These are phyloP conservation scores for Lipomyces sp. DNA, from an alignment of 805 yeast species.

Conservation along the genomic window DNA sequence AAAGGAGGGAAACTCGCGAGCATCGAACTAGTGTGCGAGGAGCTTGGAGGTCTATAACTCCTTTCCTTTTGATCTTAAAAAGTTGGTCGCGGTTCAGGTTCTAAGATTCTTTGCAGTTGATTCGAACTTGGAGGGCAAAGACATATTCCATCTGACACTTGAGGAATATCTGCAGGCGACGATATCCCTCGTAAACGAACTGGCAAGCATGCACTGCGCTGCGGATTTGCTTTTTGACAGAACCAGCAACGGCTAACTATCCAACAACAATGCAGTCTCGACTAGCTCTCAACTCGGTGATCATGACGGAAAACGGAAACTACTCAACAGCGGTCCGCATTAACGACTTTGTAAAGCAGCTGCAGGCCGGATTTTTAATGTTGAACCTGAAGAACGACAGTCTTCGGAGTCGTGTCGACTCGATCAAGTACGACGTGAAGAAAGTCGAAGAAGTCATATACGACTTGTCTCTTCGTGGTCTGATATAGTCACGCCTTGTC, in stretches of 20 bases:
- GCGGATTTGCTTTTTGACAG: too few relatives aligned
- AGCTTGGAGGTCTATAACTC: constrained; percentile 4
- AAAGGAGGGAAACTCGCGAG: neutral
- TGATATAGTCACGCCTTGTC: too few relatives aligned
- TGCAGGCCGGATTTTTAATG: constrained; percentile 33
- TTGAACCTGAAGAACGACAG: constrained; percentile 36
- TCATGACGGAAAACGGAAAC: constrained; percentile 19
- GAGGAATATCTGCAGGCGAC: constrained; percentile 36
- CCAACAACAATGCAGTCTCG: constrained; percentile 20
- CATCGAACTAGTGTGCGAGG: constrained; percentile 9
- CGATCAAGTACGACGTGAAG: constrained; percentile 37
- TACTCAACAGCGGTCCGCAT: constrained; percentile 25
- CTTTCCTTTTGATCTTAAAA: neutral
- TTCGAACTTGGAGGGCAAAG: constrained; percentile 1
- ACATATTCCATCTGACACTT: constrained; percentile 24
- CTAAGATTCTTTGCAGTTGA: constrained; percentile 7
- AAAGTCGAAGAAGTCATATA: constrained; percentile 36
- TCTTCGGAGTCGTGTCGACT: constrained; percentile 34
- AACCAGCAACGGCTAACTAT: neutral
- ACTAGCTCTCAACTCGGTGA: constrained; percentile 34
- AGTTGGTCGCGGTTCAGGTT: too few relatives aligned
- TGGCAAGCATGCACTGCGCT: too few relatives aligned
- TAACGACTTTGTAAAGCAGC: constrained; percentile 29
- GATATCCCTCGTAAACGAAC: constrained; percentile 32
- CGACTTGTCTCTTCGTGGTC: constrained; percentile 33